Evolutionary conservation across 2,329 filamentous ascomycete genomes (phyloP).

Genomic region (Aspergillus ochraceus): DNA sequence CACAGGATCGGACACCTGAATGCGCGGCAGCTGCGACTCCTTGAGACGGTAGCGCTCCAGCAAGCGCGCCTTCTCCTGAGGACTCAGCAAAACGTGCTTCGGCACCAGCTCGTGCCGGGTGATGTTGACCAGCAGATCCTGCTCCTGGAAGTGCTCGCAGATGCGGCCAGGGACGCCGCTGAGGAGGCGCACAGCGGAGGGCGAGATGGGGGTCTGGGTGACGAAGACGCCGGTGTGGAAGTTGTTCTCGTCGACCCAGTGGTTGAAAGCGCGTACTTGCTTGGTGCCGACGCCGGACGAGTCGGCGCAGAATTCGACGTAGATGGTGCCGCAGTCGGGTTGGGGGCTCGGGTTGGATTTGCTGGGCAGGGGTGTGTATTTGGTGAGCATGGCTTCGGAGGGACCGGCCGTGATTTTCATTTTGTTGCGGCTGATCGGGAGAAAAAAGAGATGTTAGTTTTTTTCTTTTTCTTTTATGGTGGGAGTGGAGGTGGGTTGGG

Average conservation of each 20-base stretch:
- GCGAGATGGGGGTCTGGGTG: conserved; percentile 76
- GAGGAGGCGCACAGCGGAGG: conserved; percentile 84
- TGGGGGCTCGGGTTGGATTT: conserved; percentile 67
- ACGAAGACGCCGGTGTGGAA: conserved; percentile 91
- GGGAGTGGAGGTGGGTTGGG: background rate
- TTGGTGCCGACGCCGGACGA: conserved; percentile 76
- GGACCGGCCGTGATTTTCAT: conserved; percentile 89
- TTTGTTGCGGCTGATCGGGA: conserved; percentile 64
- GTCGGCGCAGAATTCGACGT: conserved; percentile 86
- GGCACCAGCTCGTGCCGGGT: conserved; percentile 96
- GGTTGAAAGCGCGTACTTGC: conserved; percentile 86
- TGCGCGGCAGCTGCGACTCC: conserved; percentile 93
- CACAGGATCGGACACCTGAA: conserved; percentile 88
- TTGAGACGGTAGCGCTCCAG: conserved; percentile 90
- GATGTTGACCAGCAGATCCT: conserved; percentile 96
- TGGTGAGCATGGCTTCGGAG: conserved; percentile 77
- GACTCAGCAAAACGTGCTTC: conserved; percentile 84
- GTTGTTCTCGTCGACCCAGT: conserved; percentile 74
- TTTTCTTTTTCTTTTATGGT: too few relatives aligned
- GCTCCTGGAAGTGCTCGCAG: conserved; percentile 94
- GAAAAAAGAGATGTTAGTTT: background rate
- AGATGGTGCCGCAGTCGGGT: conserved; percentile 81
- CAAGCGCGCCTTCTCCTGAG: conserved; percentile 83
- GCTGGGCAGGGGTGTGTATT: conserved; percentile 74
- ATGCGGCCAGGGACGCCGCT: conserved; percentile 73